phyloP scores from a whole-genome alignment of 331 rosid genomes.

The Arachis monticola region DNA sequence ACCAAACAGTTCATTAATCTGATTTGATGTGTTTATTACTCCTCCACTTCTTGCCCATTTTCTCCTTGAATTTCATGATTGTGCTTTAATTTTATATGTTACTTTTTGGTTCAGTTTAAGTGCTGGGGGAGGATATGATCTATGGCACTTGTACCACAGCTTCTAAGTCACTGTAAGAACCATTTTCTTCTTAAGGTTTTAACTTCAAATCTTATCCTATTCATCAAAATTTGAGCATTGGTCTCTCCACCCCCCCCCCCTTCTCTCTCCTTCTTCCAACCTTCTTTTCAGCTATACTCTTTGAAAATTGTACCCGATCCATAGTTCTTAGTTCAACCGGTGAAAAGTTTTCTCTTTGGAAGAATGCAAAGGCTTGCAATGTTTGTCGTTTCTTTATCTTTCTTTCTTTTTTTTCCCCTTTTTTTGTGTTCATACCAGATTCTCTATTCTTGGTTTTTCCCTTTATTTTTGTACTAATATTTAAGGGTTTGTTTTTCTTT shows the following conservation, averaged over 20 bases:
- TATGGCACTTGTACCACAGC: constrained; percentile 47
- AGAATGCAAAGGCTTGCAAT: background rate
- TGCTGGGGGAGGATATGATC: constrained; percentile 52
- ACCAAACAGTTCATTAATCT: too few species aligned
- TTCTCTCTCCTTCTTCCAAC: too few species aligned
- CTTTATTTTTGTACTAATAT: background rate
- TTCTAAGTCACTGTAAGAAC: constrained; percentile 63
- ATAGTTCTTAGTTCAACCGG: background rate
- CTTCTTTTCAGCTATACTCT: background rate
- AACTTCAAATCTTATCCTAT: background rate
- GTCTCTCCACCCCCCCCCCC: background rate
- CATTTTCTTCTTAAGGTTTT: constrained; percentile 5
- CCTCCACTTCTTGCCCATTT: too few species aligned
- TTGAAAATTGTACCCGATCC: too few species aligned
- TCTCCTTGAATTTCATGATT: background rate
- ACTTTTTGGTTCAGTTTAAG: constrained; percentile 33
- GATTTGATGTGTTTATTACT: too few species aligned
- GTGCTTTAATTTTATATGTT: constrained; percentile 55
- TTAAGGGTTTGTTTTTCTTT: constrained; percentile 23
- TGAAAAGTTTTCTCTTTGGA: constrained; percentile 5
- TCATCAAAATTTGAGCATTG: background rate
- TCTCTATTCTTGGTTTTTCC: background rate
- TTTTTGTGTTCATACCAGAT: background rate
- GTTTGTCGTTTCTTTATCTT: background rate
- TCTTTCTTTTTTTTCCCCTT: background rate